Conservation (phyloP, 305 asterid genomes). For the Fraxinus latifolia region DNA sequence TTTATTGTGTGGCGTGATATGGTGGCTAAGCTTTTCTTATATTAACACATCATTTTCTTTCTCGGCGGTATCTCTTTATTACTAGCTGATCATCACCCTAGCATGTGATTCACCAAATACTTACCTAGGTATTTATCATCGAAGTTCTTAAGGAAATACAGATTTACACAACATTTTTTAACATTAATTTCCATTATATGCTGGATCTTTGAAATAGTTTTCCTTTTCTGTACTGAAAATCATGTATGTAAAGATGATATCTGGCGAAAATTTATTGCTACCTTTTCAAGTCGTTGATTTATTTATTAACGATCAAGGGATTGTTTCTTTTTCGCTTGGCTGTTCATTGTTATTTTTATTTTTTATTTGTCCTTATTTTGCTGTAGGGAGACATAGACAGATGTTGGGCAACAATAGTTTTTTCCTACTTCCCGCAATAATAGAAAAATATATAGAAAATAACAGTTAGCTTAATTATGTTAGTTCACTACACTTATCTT, state of each 20-base stretch:
- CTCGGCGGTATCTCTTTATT: constrained; percentile 70
- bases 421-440: constrained; percentile 26
- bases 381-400: constrained; percentile 27
- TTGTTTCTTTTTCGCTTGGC: no score
- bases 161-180: no score
- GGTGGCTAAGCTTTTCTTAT: not conserved
- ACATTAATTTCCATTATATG: no score
- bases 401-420: constrained; percentile 15
- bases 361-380: not conserved
- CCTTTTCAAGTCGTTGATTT: no score
- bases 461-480: constrained; percentile 3
- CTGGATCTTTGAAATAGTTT: not conserved
- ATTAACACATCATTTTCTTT: not conserved
- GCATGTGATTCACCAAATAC: constrained; percentile 29
- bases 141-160: not conserved
- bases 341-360: no score
- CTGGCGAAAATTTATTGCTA: no score
- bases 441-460: constrained; percentile 23
- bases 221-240: no score
- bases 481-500: no score
- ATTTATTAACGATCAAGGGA: no score
- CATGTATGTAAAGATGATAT: no score
- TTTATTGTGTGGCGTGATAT: not conserved
- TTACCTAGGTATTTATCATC: constrained; percentile 37
- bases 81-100: constrained; percentile 36